Base-by-base conservation (phyloP, 768 basidiomycete genomes). In the Mycena amicta region DNA sequence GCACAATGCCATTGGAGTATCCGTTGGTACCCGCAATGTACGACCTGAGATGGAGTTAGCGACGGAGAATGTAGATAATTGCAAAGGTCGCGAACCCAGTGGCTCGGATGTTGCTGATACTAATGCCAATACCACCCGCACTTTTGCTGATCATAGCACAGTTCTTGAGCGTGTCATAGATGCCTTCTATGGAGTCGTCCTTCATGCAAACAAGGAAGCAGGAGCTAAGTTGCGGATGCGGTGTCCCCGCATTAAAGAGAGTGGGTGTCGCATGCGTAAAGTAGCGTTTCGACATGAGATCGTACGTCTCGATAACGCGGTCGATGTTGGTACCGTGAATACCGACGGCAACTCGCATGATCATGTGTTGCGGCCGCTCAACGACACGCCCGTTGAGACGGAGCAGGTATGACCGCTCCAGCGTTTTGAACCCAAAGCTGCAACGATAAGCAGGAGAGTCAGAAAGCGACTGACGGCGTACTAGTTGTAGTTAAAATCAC, bases 91-190 rank as follows among this genome's bases (percentile, higher is more conserved):
- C 86, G 26, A 68, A 93, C 92, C 92, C 93, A 43, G 92, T 98
- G 15, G 96, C 95, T 53, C 97, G 90, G 66, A 99, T 98, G 72
- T 90, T 91, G 77, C 98, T 95, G 62, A 99, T 97, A 73, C 82
- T 93, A 61, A 99, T 76, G 50, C 97, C 97, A 71, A 99, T 98
- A 53, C 97, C 97, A 68, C 97, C 97, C 27, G 97, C 97, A 4
- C 95, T 96, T 81, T 99, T 98, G 70, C 94, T 96, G 73, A 99
- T 99, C 91, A 98, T 92, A 3, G 97, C 97, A 70, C 97, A 98
- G 60, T 85, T 92, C 81, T 98, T 98, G 66, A 99, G 81, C 1
- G 97, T 98, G 67, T 98, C 95, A 72, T 98, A 99, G 75, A 99
- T 98, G 22, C 97, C 97, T 66, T 98, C 97, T 59, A 98, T 98